Percentiles rank a stretch among this genome's conserved stretches.
phyloP scores from a whole-genome alignment of 2,329 filamentous ascomycete species.

The Venturia aucupariae region DNA sequence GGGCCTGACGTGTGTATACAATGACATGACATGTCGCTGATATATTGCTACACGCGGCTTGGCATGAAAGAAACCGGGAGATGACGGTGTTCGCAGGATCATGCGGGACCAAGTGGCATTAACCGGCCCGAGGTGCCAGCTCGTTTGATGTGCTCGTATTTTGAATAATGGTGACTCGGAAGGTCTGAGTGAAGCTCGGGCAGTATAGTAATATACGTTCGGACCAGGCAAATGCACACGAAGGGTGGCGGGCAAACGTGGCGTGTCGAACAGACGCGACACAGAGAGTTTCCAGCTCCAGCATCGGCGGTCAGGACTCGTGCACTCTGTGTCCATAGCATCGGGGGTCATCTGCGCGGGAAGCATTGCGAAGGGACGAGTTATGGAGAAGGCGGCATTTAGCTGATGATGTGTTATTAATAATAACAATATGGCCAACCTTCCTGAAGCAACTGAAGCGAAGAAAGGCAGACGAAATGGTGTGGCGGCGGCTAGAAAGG shows the following conservation, averaged over 20 bases:
- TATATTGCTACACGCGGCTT: background rate
- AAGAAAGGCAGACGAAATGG: background rate
- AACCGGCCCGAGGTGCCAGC: background rate
- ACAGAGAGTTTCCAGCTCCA: conserved; percentile 1
- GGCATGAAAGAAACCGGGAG: background rate
- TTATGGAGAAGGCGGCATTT: too few species aligned
- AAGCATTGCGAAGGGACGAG: background rate
- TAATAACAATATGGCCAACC: background rate
- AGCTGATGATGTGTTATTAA: too few species aligned
- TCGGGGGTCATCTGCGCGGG: background rate
- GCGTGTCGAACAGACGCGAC: conserved; percentile 6
- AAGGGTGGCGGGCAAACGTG: background rate
- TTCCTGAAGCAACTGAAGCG: background rate
- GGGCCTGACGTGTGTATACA: background rate
- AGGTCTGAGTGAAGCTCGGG: background rate
- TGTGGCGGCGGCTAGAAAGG: background rate
- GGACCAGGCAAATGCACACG: background rate
- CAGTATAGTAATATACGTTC: background rate
- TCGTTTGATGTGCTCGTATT: background rate
- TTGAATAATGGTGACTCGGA: too few species aligned
- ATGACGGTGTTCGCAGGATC: background rate
- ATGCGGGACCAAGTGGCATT: background rate
- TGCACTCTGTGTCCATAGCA: background rate
- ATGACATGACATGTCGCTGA: background rate
- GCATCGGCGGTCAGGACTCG: background rate